Conservation (phyloP, 192 early-diverging fungal species). For the Umbelopsis sp. region DNA sequence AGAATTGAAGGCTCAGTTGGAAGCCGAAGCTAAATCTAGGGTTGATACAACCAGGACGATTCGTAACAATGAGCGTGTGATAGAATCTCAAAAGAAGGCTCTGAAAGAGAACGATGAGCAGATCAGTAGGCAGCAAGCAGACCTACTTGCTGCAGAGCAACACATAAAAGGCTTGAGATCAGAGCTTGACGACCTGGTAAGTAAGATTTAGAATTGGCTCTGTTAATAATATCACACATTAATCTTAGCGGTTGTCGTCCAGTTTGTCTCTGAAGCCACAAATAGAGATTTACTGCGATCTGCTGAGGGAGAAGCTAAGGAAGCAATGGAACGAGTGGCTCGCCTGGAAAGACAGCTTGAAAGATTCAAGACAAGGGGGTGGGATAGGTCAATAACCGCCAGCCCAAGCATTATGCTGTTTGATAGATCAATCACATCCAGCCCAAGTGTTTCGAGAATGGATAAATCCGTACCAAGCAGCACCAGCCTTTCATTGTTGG, state of each 20-base stretch:
- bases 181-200: conserved; percentile 14
- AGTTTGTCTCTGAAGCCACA: conserved; percentile 13
- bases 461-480: neutral
- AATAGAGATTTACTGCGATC: neutral
- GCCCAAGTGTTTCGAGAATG: neutral
- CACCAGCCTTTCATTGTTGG: neutral
- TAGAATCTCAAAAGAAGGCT: conserved; percentile 2
- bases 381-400: neutral
- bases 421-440: neutral
- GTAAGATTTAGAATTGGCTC: neutral
- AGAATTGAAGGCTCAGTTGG: conserved; percentile 4
- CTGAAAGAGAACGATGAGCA: conserved; percentile 7
- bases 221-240: too few relatives aligned
- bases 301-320: neutral
- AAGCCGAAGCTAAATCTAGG: neutral
- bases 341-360: conserved; percentile 1
- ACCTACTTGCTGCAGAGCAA: neutral
- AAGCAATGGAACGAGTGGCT: neutral
- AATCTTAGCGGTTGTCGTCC: neutral
- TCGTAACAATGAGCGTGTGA: neutral
- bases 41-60: neutral
- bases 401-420: neutral
- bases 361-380: neutral
- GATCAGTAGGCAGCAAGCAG: neutral
- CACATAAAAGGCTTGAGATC: neutral